Evolutionary conservation across 1,284 basidiomycete species (phyloP), one percentile per base, ranked within the genome.

Genomic region (Leccinum huronense): DNA sequence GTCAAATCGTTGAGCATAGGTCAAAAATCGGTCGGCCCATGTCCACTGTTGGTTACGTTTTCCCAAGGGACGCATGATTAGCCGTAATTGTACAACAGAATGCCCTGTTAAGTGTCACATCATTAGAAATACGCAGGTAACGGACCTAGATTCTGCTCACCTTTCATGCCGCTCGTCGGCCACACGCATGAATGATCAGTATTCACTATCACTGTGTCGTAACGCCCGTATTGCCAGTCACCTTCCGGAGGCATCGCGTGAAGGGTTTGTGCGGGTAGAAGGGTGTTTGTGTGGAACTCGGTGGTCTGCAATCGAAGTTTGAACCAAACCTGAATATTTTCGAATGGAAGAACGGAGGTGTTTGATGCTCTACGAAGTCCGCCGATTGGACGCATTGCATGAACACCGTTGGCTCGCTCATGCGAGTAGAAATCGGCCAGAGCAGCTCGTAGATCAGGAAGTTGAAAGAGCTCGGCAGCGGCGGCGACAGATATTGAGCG

Each of bases 181-280:
- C 34, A 57, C 5, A 23, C 10, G 16, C n/a, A 38, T 38, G 34
- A 38, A 38, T 19, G 9, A 38, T 57, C 9, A 3, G 19, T 57
- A 16, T 57, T 57, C 9, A 19, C 56, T 36, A 57, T 27, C 34
- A 57, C 34, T 10, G 9, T 10, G 56, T 57, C 56, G 8, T 57
- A 57, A 36, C n/a, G 33, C 13, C 55, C 19, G 14, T n/a, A 57
- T 16, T n/a, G 13, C 33, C 55, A 57, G 19, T 57, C 55, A 19
- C 31, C n/a, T 8, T 57, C 11, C 19, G 33, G 55, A 9, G 55
- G 55, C 2, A 33, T 36, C 10, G 55, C 55, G 23, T n/a, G n/a
- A 34, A 57, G 55, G 9, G 55, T 57, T 57, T 57, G 55, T n/a
- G 55, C 33, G 9, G 33, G 55, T 36, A 57, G 33, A 9, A 57